These are phyloP conservation scores for Cladophialophora carrionii DNA, from an alignment of 2,329 filamentous ascomycete genomes.

Conservation along the genomic window DNA sequence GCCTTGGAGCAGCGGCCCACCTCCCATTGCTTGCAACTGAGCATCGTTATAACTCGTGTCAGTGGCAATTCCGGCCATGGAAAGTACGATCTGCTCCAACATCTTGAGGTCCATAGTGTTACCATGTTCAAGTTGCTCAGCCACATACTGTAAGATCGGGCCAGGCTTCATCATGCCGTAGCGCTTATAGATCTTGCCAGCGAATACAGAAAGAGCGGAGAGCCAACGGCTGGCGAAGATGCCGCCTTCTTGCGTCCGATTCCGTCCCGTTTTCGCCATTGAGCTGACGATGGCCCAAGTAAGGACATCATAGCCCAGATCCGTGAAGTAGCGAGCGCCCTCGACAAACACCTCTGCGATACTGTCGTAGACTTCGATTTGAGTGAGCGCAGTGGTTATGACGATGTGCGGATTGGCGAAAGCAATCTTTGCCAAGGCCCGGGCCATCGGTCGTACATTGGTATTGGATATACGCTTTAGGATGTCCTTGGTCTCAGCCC, in stretches of 20 bases:
- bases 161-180: slow-evolving; percentile 82
- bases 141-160: slow-evolving; percentile 87
- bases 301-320: slow-evolving; percentile 87
- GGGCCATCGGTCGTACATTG: slow-evolving; percentile 83
- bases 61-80: slow-evolving; percentile 91
- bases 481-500: slow-evolving; percentile 77
- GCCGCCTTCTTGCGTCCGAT: slow-evolving; percentile 65
- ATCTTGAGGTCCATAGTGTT: slow-evolving; percentile 92
- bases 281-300: slow-evolving; percentile 87
- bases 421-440: slow-evolving; percentile 87
- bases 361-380: slow-evolving; percentile 93
- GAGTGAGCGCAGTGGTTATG: slow-evolving; percentile 83
- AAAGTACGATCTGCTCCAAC: slow-evolving; percentile 82
- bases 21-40: slow-evolving; percentile 85
- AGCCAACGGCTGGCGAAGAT: slow-evolving; percentile 89
- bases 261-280: slow-evolving; percentile 61
- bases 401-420: slow-evolving; percentile 88
- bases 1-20: slow-evolving; percentile 75
- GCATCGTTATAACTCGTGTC: slow-evolving; percentile 85
- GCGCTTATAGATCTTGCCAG: slow-evolving; percentile 83
- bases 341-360: slow-evolving; percentile 93
- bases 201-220: slow-evolving; percentile 84
- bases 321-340: slow-evolving; percentile 90
- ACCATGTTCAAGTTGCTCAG: slow-evolving; percentile 76
- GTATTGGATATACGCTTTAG: slow-evolving; percentile 88